Base-by-base conservation (phyloP, 2,329 filamentous ascomycete genomes). In the Mycosphaerella sp. region DNA sequence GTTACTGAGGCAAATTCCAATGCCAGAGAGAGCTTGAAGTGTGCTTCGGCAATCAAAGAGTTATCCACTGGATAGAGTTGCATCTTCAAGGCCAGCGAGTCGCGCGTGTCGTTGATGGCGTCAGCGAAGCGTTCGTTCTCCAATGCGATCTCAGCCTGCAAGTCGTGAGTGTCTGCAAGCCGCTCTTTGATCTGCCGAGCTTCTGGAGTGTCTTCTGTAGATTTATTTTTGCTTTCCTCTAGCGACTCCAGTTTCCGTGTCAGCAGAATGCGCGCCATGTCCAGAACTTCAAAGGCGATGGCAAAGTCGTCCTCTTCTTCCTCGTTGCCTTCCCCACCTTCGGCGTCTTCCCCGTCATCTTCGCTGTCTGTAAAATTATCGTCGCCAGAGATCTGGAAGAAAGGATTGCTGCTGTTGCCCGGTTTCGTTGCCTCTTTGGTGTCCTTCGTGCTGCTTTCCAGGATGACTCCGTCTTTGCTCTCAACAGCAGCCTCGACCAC, bases 21-120 rank as follows among this genome's bases (percentile, higher is more conserved):
- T 0, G 93, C 93, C 13, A 98, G 80, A 0, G 91, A 95, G 21
- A 98, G 83, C 72, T 96, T 97, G 75, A 87, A 98, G 73, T 98
- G 89, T 13, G 88, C 91, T 73, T 98, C 93, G 37, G 93, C 91
- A 50, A 97, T 79, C 45, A 94, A 79, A 61, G 89, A 86, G 12
- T 87, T 89, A 56, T 94, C 88, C 44, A 85, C 78, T 0, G 87
- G 79, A 66, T 88, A 89, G 2, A 97, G 78, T 44, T 86, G 79
- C 61, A 87, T 73, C 71, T 94, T 94, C 63, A 94, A 80, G 36
- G 80, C 79, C 43, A 97, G 79, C 1, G 89, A 84, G 12, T 85
- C 81, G 61, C 82, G 83, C 46, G 88, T 82, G 70, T 98, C 93
- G 41, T 82, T 79, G 47, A 95, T 87, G n/a, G 93, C 91, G 59